Percentiles rank a stretch among this genome's conserved stretches.
Conservation (phyloP, 2,329 filamentous ascomycete species). For the Blastomyces gilchristii region DNA sequence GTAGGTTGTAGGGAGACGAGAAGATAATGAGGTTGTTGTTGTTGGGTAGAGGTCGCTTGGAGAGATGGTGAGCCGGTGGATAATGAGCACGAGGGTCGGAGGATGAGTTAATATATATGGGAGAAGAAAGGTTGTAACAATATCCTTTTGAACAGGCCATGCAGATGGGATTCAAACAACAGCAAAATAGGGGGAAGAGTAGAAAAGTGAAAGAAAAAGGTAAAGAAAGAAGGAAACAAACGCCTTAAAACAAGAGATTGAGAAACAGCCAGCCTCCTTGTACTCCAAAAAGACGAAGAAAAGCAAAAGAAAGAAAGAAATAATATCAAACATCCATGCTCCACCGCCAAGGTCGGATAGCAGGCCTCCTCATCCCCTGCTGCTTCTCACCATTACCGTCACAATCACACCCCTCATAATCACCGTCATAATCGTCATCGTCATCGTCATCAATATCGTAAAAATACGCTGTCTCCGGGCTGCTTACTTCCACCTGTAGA, state of each 20-base stretch:
- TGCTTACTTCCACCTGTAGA: slow-evolving; percentile 28
- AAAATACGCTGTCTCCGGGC: not conserved
- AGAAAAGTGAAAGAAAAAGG: not conserved
- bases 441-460: not conserved
- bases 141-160: not conserved
- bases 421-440: slow-evolving; percentile 18
- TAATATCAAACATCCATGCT: slow-evolving; percentile 34
- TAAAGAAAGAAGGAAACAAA: not conserved
- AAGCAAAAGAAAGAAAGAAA: not conserved
- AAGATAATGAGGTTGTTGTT: too few relatives aligned
- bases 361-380: slow-evolving; percentile 12
- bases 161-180: not conserved
- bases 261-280: too few relatives aligned
- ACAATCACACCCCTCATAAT: slow-evolving; percentile 11
- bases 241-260: not conserved
- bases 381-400: slow-evolving; percentile 23
- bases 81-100: too few relatives aligned
- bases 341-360: slow-evolving; percentile 33
- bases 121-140: not conserved
- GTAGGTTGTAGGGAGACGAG: too few relatives aligned
- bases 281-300: too few relatives aligned
- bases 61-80: too few relatives aligned
- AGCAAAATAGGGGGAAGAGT: not conserved
- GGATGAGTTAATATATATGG: not conserved
- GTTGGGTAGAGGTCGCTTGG: too few relatives aligned